phyloP scores from a whole-genome alignment of 768 basidiomycete species.

The Collybiopsis confluens region DNA sequence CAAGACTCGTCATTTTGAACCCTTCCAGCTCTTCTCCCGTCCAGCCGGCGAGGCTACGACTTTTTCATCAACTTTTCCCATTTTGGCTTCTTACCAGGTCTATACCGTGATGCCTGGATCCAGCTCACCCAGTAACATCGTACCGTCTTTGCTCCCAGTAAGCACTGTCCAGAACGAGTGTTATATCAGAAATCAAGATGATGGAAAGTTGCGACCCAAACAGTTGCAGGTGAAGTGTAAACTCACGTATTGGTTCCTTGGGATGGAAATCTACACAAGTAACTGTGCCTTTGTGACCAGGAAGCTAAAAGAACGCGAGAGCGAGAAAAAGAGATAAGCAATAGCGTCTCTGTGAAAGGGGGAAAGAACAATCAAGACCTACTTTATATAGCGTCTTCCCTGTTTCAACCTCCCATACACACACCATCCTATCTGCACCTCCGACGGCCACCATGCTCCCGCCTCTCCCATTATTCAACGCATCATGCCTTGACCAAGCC shows the following conservation, averaged over 20 bases:
- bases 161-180: too few relatives aligned
- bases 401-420: slow-evolving; percentile 83
- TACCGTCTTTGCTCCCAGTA: slow-evolving; percentile 89
- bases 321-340: slow-evolving; percentile 6
- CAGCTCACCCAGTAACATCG: slow-evolving; percentile 89
- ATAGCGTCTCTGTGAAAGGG: too few relatives aligned
- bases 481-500: slow-evolving; percentile 86
- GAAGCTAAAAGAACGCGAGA: slow-evolving; percentile 55
- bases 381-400: slow-evolving; percentile 79
- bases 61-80: too few relatives aligned
- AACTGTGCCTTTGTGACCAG: slow-evolving; percentile 96
- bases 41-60: too few relatives aligned
- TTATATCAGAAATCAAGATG: too few relatives aligned
- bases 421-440: slow-evolving; percentile 84
- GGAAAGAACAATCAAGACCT: slow-evolving; percentile 7
- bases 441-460: slow-evolving; percentile 84
- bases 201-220: too few relatives aligned
- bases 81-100: too few relatives aligned
- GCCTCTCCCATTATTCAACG: slow-evolving; percentile 12
- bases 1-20: too few relatives aligned
- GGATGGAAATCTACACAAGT: slow-evolving; percentile 96
- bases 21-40: too few relatives aligned
- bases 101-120: slow-evolving; percentile 57
- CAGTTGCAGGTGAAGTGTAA: too few relatives aligned
- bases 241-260: slow-evolving; percentile 90